A percentile compares a stretch with the other conserved stretches of the same genome.
Conservation (phyloP, 1,284 basidiomycete species). For the Takashimella koratensis region DNA sequence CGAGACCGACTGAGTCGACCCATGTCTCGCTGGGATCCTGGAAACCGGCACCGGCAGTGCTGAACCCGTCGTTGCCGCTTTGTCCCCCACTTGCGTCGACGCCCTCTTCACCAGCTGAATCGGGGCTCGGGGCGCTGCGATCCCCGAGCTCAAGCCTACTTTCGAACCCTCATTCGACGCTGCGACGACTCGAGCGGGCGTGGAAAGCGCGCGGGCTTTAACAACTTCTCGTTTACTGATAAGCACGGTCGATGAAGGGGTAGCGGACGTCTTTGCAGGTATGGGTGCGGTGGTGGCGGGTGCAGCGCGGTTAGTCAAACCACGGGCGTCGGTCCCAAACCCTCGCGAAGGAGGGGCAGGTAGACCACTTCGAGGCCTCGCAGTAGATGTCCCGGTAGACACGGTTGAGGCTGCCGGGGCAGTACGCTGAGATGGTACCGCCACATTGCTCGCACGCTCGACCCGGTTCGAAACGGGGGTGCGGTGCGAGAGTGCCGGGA, state of each 20-base stretch:
- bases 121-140: constrained; percentile 1
- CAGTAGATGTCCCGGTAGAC: neutral
- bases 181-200: constrained; percentile 15
- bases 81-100: neutral
- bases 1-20: constrained; percentile 6
- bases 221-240: neutral
- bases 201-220: constrained; percentile 20
- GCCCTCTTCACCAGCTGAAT: constrained; percentile 1
- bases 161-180: no score
- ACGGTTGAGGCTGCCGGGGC: no score
- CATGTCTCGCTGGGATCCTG: constrained; percentile 3
- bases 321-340: neutral
- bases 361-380: neutral
- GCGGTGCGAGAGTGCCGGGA: neutral
- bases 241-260: neutral
- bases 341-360: neutral
- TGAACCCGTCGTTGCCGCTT: neutral
- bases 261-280: neutral
- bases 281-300: neutral
- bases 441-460: neutral
- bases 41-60: constrained; percentile 1
- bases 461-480: neutral
- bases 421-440: neutral
- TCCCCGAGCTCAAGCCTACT: constrained; percentile 1
- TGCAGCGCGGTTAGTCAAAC: neutral